These are phyloP conservation scores for Entonaema liquescens DNA, from an alignment of 495 filamentous ascomycete genomes.

Conservation along the genomic window DNA sequence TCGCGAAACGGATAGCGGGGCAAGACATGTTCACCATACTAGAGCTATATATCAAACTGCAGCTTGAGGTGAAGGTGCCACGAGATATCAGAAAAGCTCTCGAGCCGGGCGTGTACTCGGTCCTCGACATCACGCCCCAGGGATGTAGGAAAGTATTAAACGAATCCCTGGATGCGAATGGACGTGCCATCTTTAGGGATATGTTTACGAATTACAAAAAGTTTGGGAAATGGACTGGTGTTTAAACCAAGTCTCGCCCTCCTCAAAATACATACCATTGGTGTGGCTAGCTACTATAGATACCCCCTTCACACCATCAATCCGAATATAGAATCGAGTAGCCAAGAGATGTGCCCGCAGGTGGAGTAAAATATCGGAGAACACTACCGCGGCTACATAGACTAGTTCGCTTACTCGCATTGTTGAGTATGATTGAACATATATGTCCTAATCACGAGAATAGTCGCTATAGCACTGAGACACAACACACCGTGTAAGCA, in stretches of 20 bases:
- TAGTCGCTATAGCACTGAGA: not conserved
- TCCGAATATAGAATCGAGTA: slow-evolving; percentile 10
- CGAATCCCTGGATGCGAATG: slow-evolving; percentile 71
- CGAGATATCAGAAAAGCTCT: slow-evolving; percentile 72
- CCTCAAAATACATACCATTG: slow-evolving; percentile 4
- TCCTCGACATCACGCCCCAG: slow-evolving; percentile 72
- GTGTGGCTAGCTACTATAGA: slow-evolving; percentile 7
- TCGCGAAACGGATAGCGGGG: slow-evolving; percentile 76
- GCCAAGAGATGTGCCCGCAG: not conserved
- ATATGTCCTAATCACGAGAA: not conserved
- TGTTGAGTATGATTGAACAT: not conserved
- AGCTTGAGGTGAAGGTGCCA: slow-evolving; percentile 60
- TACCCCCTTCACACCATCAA: slow-evolving; percentile 24
- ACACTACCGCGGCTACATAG: not conserved
- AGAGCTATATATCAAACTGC: slow-evolving; percentile 73
- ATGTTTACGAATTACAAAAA: slow-evolving; percentile 73
- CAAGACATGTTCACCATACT: slow-evolving; percentile 78
- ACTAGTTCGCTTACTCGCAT: not conserved
- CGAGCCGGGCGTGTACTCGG: slow-evolving; percentile 74
- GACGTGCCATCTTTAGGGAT: slow-evolving; percentile 74
- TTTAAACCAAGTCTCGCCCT: slow-evolving; percentile 38
- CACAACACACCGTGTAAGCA: not conserved
- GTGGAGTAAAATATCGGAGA: slow-evolving; percentile 13
- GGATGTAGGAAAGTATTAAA: slow-evolving; percentile 73
- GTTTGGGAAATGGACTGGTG: slow-evolving; percentile 76